Conservation (phyloP, 169 alveolate species). For the Plasmodium relictum region DNA sequence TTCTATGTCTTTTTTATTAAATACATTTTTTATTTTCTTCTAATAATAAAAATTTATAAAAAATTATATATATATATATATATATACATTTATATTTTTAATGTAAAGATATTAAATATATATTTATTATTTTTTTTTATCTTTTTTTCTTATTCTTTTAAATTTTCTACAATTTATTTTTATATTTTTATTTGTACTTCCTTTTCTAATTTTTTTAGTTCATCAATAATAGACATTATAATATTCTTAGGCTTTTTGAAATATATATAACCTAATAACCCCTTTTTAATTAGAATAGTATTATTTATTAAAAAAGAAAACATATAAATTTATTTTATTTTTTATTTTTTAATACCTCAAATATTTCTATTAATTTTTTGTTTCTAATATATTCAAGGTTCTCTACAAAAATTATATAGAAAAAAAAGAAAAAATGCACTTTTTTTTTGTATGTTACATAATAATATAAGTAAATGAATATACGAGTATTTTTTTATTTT, state of each 20-base stretch:
- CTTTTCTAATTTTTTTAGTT: constrained; percentile 55
- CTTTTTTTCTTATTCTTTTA: neutral
- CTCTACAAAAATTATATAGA: constrained; percentile 18
- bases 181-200: constrained; percentile 14
- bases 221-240: constrained; percentile 44
- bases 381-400: constrained; percentile 37
- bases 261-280: constrained; percentile 50
- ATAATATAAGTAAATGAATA: neutral
- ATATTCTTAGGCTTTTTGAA: constrained; percentile 59
- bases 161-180: neutral
- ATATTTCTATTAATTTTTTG: constrained; percentile 53
- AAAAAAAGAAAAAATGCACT: constrained; percentile 2
- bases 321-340: neutral
- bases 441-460: constrained; percentile 5
- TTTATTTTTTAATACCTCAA: constrained; percentile 44
- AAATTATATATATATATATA: neutral
- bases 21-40: constrained; percentile 22
- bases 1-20: constrained; percentile 36
- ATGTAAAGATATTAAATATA: neutral
- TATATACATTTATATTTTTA: neutral
- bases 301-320: neutral
- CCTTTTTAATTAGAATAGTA: constrained; percentile 21
- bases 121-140: neutral
- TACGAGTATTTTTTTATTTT: constrained; percentile 10
- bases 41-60: constrained; percentile 2